phyloP scores from a whole-genome alignment of 352 stramenopile species.

The Globisporangium acanthophoron region DNA sequence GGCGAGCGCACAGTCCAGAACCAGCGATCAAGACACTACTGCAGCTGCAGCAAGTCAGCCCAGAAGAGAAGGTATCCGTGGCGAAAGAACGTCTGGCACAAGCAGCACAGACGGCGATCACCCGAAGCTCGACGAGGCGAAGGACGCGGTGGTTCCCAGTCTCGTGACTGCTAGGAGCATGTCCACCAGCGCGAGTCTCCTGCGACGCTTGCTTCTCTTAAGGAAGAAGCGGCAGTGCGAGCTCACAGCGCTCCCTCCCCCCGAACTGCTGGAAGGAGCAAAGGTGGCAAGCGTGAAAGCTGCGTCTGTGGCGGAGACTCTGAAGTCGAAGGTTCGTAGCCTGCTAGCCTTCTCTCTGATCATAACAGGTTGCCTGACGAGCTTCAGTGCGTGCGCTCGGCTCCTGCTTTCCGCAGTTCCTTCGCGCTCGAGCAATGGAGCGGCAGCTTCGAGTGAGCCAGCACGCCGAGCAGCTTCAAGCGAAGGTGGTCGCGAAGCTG shows the following conservation, averaged over 20 bases:
- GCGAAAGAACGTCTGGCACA: neutral
- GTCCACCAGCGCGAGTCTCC: conserved; percentile 16
- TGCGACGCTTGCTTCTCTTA: conserved; percentile 34
- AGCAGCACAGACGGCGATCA: too few relatives aligned
- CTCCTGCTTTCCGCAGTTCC: conserved; percentile 16
- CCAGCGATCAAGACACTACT: neutral
- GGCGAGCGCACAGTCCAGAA: neutral
- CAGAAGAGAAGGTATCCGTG: neutral
- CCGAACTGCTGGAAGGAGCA: conserved; percentile 28
- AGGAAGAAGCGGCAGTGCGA: conserved; percentile 28
- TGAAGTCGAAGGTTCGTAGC: conserved; percentile 37
- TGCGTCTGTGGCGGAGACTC: conserved; percentile 23
- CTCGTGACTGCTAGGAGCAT: neutral
- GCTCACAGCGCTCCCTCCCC: conserved; percentile 16
- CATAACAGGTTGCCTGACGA: neutral
- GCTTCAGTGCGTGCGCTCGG: neutral
- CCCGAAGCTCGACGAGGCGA: too few relatives aligned
- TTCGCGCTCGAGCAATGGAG: conserved; percentile 31
- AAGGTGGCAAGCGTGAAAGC: conserved; percentile 26
- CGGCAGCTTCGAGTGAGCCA: conserved; percentile 16
- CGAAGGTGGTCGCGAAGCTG: conserved; percentile 14
- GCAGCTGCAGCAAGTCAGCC: neutral
- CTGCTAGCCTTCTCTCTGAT: neutral
- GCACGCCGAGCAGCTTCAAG: conserved; percentile 19
- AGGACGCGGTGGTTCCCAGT: neutral